Conservation (phyloP, 345 rosid genomes). For the Anastatica hierochuntica region DNA sequence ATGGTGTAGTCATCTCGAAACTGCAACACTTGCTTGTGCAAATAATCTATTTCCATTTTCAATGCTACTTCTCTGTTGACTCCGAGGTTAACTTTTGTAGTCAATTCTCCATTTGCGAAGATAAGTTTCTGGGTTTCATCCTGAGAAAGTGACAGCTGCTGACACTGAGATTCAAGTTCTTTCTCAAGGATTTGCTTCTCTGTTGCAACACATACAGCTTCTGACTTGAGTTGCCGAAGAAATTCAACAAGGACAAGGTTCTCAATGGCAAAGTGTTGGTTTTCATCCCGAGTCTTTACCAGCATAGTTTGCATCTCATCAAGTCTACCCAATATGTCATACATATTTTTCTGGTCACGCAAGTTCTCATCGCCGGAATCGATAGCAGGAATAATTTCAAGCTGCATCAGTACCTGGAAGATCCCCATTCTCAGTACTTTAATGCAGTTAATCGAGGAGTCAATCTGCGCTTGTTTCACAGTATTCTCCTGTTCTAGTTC, state of each 20-base stretch:
- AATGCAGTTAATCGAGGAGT: conserved; percentile 44
- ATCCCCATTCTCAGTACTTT: conserved; percentile 44
- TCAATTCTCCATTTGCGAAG: conserved; percentile 41
- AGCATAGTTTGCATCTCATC: conserved; percentile 46
- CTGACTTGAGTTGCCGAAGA: conserved; percentile 53
- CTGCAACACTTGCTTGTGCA: conserved; percentile 36
- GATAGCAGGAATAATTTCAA: conserved; percentile 31
- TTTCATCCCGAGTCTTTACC: conserved; percentile 40
- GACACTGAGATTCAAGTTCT: conserved; percentile 37
- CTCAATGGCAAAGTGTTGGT: conserved; percentile 42
- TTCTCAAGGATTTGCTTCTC: conserved; percentile 37
- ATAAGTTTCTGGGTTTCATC: conserved; percentile 34
- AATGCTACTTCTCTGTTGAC: conserved; percentile 46
- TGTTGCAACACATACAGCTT: conserved; percentile 41
- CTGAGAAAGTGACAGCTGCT: conserved; percentile 36
- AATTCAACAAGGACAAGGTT: conserved; percentile 51
- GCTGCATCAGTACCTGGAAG: conserved; percentile 39
- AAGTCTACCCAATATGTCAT: conserved; percentile 36
- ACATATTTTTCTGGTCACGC: conserved; percentile 35
- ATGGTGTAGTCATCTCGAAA: conserved; percentile 33
- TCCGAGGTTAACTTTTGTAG: conserved; percentile 39
- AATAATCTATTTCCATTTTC: conserved; percentile 41
- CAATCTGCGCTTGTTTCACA: conserved; percentile 42
- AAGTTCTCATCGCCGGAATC: conserved; percentile 29
- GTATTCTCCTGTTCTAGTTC: conserved; percentile 44